Base-by-base conservation (phyloP, 495 filamentous ascomycete genomes). In the Neurospora sp. region DNA sequence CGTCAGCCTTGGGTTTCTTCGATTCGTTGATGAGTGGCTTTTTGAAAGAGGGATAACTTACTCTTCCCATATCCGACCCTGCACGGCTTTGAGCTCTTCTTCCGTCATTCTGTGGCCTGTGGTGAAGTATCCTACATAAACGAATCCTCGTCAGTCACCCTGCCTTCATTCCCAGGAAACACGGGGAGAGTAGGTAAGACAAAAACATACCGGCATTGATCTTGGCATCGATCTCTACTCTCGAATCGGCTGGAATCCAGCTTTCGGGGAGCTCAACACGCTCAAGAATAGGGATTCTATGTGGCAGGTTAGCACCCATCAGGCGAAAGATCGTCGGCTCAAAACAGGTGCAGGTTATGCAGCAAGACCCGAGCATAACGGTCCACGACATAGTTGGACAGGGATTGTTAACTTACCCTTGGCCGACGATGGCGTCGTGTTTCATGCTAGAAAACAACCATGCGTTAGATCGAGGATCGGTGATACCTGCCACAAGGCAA, bases 161-260 rank as follows among this genome's bases (percentile, higher is more conserved):
- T 73, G 73, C 70, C 70, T 61, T 70, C 41, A 2, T 42, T 42
- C 68, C n/a, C 39, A 39, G 22, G 37, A 27, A 45, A 45, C 20
- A 31, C 1, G 8, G 37, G 59, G 39, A n/a, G 14, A 73, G 16
- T 59, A 72, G 16, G 71, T 45, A 38, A 38, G 71, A 69, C 45
- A 61, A 72, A 71, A 73, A 39, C 94, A 82, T 93, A 98, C 96
- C 95, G 38, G 95, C 94, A 75, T 96, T 94, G 80, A 99, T 98
- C 86, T 97, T 99, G 39, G 96, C 96, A 83, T 99, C 96, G 78
- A 99, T 99, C 82, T 99, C 96, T 16, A 99, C 96, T 70, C 96
- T 88, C 70, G 93, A 96, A 83, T 99, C 96, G 75, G 90, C 93
- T 44, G 96, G 96, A 75, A 99, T 98, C 89, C 94, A 90, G 39